Evolutionary conservation across 2,329 filamentous ascomycete genomes (phyloP), one percentile per base, ranked within the genome.

Genomic region (Stachybotrys echinatus): DNA sequence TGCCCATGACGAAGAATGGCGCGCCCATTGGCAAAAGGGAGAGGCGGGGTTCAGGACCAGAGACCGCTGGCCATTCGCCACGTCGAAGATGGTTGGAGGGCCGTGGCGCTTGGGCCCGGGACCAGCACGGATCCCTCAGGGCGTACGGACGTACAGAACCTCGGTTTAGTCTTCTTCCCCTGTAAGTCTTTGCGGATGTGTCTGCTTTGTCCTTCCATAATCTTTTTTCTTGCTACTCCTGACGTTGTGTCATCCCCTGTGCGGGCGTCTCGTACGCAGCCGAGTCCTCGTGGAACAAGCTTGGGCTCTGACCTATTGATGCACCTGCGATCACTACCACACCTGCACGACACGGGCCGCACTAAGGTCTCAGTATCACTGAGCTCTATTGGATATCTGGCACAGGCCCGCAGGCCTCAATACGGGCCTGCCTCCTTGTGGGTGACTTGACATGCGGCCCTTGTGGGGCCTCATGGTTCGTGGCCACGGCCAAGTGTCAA

Each of bases 381-480:
- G 14, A 34, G 27, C 27, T 34, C 27, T 14, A 34, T 34, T 34
- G 14, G 10, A 34, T 34, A 34, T 14, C 14, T 34, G 27, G 14
- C 10, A 14, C 27, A 34, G 27, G 27, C 27, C 27, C 27, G 61
- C 60, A 52, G 60, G 56, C 56, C 58, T 57, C 52, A 53, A 55
- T 22, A 51, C 59, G 49, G 50, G 49, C 50, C 53, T 52, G 23
- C 38, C n/a, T 20, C 7, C 38, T 40, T n/a, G 19, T 40, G 38
- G 63, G 66, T 60, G 64, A 55, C 63, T 64, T 58, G 63, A 65
- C 65, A 61, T 69, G 69, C 69, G 67, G 66, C 67, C 68, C 59
- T 53, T 63, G 69, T 69, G 66, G 69, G 65, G 60, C 65, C 47
- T 61, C 54, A 61, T 69, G 60, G 64, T 68, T 70, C 65, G 63